Evolutionary conservation across 106 monocot genomes (phyloP).

Genomic region (Iris macrosiphon): DNA sequence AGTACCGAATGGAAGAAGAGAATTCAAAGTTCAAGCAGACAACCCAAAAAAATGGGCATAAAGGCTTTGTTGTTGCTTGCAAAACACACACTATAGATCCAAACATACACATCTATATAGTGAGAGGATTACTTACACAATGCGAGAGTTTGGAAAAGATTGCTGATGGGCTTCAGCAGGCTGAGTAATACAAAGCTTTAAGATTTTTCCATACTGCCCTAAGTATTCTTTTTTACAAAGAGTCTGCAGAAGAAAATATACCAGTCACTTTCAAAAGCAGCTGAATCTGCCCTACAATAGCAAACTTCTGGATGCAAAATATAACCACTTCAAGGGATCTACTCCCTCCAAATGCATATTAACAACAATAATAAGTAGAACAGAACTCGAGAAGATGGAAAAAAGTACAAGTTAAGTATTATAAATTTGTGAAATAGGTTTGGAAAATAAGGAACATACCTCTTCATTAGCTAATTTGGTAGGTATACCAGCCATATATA

Average conservation of each 20-base stretch:
- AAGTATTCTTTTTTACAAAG: slow-evolving; percentile 36
- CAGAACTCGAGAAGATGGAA: background rate
- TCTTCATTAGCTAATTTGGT: slow-evolving; percentile 26
- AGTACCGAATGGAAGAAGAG: too few species aligned
- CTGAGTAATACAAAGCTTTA: slow-evolving; percentile 18
- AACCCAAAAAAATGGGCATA: too few species aligned
- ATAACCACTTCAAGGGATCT: background rate
- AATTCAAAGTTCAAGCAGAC: too few species aligned
- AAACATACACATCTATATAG: background rate
- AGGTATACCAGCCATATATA: slow-evolving; percentile 37
- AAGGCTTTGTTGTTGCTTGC: too few species aligned
- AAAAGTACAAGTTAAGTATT: too few species aligned
- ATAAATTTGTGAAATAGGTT: too few species aligned
- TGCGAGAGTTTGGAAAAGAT: slow-evolving; percentile 6
- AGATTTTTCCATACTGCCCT: slow-evolving; percentile 49
- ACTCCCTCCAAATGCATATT: background rate
- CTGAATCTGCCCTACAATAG: background rate
- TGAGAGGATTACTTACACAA: slow-evolving; percentile 8
- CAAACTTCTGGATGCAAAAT: background rate
- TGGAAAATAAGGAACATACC: slow-evolving; percentile 15
- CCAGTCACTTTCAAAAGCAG: background rate
- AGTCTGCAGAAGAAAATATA: slow-evolving; percentile 23
- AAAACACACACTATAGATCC: too few species aligned
- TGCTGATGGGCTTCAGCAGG: slow-evolving; percentile 8
- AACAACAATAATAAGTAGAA: background rate